Base-by-base conservation (phyloP, 2,329 filamentous ascomycete genomes). In the Monilinia fructicola region DNA sequence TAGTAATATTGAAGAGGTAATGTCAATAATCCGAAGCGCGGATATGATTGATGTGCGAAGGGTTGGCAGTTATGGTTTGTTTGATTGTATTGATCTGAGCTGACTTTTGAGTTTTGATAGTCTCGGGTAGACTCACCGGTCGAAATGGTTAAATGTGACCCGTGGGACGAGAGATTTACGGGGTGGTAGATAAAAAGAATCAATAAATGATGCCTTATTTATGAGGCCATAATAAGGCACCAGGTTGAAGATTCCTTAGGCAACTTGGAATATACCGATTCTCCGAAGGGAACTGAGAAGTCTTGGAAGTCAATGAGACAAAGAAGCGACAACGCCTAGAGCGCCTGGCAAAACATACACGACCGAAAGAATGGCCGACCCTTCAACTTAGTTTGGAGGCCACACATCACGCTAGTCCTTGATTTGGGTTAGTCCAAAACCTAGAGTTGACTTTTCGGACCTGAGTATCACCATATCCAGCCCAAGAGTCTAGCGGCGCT, bases 81-180 rank as follows among this genome's bases (percentile, higher is more conserved):
- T 46, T 50, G 46, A 35, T 54, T 12, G 53, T n/a, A 48, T 0
- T 50, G 44, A 38, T 21, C 23, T 50, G 56, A 60, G 56, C 56
- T 35, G 42, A 48, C n/a, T 12, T 60, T 38, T 60, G 42, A 60
- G 56, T 48, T 60, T 60, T 46, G 28, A 44, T 50, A 35, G 44
- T 60, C 42, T 60, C 56, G 56, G 56, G 14, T 38, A 9, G 4
- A 23, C 35, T 59, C 44, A 60, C 44, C 21, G 46, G 26, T 48
- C 42, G 7, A 48, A n/a, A 59, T 35, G 31, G 31, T 35, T 14
- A 23, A 10, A 48, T 38, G 44, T n/a, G 46, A 50, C 31, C 31
- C 31, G 31, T 35, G 31, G 4, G 31, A 5, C 31, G 31, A 35
- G 9, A 35, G 31, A 35, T 35, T 35, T 35, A 35, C 31, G 6